Base-by-base conservation (phyloP, 495 filamentous ascomycete genomes). In the Astrothelium subdiscretum region DNA sequence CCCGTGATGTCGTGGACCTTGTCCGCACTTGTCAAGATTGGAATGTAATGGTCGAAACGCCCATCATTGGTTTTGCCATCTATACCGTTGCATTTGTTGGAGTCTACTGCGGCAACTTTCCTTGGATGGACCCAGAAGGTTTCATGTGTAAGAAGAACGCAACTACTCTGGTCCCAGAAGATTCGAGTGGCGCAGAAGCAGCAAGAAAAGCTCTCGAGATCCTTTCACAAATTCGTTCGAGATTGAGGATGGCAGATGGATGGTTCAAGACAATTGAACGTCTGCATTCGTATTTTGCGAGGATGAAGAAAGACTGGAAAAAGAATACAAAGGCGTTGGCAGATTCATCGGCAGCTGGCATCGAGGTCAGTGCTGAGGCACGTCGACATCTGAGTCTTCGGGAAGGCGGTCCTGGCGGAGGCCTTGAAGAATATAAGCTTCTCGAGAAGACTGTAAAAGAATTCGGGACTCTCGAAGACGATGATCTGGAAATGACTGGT, bases 31-130 rank as follows among this genome's bases (percentile, higher is more conserved):
- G 88, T 67, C 80, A 89, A 67, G 84, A 88, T 52, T 87, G 87
- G 68, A 78, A 79, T 44, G 78, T 79, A 12, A 77, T 91, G 8
- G 86, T 89, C 15, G 88, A 94, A 76, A 94, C 89, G 31, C 87
- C 90, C 0, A 81, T 92, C 43, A 82, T 91, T 13, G 84, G 87
- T 4, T 92, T 91, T 68, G 87, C 90, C 6, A 83, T 91, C 62
- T 94, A 89, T 78, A 87, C 87, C 63, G 88, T 88, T n/a, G 83
- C 83, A 0, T 88, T 91, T 64, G 70, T 81, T 22, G 84, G 82
- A 40, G 75, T 92, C 11, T 95, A 95, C 69, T 83, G 82, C 11
- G 77, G 78, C 29, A 81, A 87, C 68, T 95, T 92, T 70, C 83
- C 86, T 0, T 84, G 87, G 64, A 91, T 94, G 87, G 90, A 95